Evolutionary conservation across 2,329 filamentous ascomycete species (phyloP).

Genomic region (Colletotrichum somersetense): DNA sequence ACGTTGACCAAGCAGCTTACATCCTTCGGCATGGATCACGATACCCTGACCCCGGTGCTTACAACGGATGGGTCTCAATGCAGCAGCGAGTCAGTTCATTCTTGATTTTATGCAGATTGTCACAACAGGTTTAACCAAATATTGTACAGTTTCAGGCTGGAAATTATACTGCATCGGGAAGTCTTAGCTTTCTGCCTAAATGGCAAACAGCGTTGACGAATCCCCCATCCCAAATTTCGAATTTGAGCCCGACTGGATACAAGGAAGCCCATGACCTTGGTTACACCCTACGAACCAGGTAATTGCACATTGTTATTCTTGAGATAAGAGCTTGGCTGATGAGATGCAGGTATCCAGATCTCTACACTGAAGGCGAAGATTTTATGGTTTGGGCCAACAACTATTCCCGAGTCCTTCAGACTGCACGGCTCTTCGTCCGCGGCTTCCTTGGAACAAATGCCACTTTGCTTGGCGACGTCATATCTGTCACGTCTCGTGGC

Average conservation of each 20-base stretch:
- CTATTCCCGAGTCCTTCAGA: constrained; percentile 73
- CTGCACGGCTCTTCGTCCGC: constrained; percentile 70
- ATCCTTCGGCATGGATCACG: constrained; percentile 72
- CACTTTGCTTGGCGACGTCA: constrained; percentile 65
- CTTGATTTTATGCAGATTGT: neutral
- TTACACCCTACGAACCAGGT: constrained; percentile 62
- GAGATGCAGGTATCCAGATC: constrained; percentile 56
- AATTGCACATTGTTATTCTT: neutral
- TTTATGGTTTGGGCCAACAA: constrained; percentile 76
- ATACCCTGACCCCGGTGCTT: constrained; percentile 72
- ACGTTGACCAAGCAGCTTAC: constrained; percentile 71
- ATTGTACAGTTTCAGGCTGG: constrained; percentile 62
- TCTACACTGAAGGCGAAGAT: constrained; percentile 62
- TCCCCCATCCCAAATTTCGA: constrained; percentile 67
- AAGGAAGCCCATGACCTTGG: constrained; percentile 71
- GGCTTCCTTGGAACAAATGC: constrained; percentile 71
- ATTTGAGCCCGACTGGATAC: constrained; percentile 71
- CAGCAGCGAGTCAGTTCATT: constrained; percentile 54
- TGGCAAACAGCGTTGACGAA: constrained; percentile 71
- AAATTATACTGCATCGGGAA: constrained; percentile 65
- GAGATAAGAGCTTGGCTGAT: neutral
- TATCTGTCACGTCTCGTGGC: constrained; percentile 69
- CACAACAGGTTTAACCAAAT: neutral
- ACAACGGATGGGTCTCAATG: constrained; percentile 67
- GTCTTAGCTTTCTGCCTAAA: constrained; percentile 66